Percentiles rank a stretch among this genome's conserved stretches.
phyloP scores from a whole-genome alignment of 148 eudicot genomes.

The Rhododendron ferrugineum region DNA sequence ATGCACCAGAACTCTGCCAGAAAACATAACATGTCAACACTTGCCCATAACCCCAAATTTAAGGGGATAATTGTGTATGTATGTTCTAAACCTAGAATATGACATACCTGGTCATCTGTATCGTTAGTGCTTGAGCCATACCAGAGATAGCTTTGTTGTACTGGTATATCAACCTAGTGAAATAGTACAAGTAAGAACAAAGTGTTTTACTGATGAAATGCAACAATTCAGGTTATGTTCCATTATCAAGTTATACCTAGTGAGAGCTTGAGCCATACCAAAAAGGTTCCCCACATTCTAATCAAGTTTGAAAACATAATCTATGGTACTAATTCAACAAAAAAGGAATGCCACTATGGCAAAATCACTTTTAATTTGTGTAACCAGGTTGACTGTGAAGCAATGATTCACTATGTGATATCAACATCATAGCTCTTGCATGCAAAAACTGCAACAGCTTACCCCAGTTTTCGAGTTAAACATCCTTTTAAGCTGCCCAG shows the following conservation, averaged over 20 bases:
- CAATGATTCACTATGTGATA: background rate
- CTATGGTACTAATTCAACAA: background rate
- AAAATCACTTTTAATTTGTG: background rate
- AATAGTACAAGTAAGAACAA: slow-evolving; percentile 2
- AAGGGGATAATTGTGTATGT: background rate
- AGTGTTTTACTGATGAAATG: background rate
- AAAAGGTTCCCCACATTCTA: background rate
- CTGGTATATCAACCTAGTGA: slow-evolving; percentile 56
- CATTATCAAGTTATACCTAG: background rate
- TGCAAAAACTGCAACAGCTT: slow-evolving; percentile 21
- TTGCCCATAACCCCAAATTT: background rate
- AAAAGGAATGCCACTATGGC: background rate
- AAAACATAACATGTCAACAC: slow-evolving; percentile 7
- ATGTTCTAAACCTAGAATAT: background rate
- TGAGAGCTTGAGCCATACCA: background rate
- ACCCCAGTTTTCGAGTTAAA: slow-evolving; percentile 54
- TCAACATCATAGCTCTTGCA: background rate
- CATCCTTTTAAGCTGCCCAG: slow-evolving; percentile 63
- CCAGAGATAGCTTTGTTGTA: slow-evolving; percentile 61
- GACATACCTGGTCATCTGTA: slow-evolving; percentile 42
- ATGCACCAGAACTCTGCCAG: slow-evolving; percentile 77
- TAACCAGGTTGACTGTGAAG: background rate
- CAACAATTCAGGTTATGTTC: background rate
- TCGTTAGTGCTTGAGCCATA: slow-evolving; percentile 43
- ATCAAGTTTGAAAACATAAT: background rate